phyloP scores from a whole-genome alignment of 768 basidiomycete species.

The Naganishia friedmannii region DNA sequence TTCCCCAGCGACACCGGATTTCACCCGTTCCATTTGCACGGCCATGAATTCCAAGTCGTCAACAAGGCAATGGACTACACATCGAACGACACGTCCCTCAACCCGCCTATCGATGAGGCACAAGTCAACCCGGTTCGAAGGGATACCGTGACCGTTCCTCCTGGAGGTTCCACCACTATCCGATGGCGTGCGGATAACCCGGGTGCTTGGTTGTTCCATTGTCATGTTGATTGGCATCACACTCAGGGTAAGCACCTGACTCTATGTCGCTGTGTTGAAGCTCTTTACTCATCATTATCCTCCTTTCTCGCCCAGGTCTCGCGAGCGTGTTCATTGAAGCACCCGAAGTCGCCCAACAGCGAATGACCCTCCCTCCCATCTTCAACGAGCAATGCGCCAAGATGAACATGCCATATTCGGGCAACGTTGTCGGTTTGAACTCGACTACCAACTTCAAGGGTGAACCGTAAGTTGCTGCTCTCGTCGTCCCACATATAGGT shows the following conservation, averaged over 20 bases:
- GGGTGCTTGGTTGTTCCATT: conserved; percentile 64
- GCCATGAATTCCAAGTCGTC: conserved; percentile 81
- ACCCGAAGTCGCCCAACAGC: conserved; percentile 66
- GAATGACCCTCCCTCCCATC: conserved; percentile 58
- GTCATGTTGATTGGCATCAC: conserved; percentile 59
- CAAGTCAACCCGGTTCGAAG: conserved; percentile 86
- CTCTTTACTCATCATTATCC: conserved; percentile 29
- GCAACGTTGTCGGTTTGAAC: conserved; percentile 79
- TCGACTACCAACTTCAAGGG: conserved; percentile 64
- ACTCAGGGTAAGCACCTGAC: conserved; percentile 18
- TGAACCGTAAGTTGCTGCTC: conserved; percentile 55
- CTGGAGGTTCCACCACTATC: conserved; percentile 66
- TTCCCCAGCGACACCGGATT: conserved; percentile 40
- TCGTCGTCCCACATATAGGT: too few species aligned
- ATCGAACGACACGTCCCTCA: conserved; percentile 66
- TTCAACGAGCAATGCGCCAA: conserved; percentile 71
- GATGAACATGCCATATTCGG: conserved; percentile 61
- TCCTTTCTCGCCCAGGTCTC: conserved; percentile 60
- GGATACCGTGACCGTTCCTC: conserved; percentile 78
- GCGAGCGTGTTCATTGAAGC: conserved; percentile 82
- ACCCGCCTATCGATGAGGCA: conserved; percentile 74
- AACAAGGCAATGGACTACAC: conserved; percentile 68
- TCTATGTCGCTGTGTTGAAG: neutral
- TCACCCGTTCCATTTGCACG: conserved; percentile 75
- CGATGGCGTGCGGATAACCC: conserved; percentile 87